phyloP scores from a whole-genome alignment of 768 basidiomycete species.

The Mycena metata region DNA sequence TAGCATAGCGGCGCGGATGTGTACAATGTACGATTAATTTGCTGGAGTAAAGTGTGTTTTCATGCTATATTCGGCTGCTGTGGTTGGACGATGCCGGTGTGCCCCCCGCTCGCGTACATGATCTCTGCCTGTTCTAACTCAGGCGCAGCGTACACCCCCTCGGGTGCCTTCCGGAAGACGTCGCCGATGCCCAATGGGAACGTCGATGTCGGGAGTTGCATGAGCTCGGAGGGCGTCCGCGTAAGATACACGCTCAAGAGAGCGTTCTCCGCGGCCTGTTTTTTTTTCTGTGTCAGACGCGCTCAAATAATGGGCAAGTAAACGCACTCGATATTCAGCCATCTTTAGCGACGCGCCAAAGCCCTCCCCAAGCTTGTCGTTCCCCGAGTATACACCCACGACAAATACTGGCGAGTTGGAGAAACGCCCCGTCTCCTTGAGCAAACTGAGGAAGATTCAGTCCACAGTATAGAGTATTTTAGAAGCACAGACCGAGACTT shows the following conservation, averaged over 20 bases:
- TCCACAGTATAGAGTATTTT: background rate
- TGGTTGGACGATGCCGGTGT: slow-evolving; percentile 51
- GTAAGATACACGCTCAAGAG: slow-evolving; percentile 88
- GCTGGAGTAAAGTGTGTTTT: slow-evolving; percentile 18
- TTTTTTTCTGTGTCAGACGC: background rate
- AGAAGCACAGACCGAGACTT: slow-evolving; percentile 69
- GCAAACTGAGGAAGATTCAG: slow-evolving; percentile 64
- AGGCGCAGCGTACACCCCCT: slow-evolving; percentile 65
- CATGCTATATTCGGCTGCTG: slow-evolving; percentile 29
- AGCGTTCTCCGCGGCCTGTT: slow-evolving; percentile 88
- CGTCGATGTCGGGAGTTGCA: slow-evolving; percentile 81
- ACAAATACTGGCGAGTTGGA: slow-evolving; percentile 94
- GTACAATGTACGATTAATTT: slow-evolving; percentile 30
- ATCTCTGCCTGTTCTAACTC: slow-evolving; percentile 74
- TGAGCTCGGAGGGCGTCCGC: slow-evolving; percentile 73
- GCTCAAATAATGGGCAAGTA: slow-evolving; percentile 16
- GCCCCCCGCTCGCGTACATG: slow-evolving; percentile 77
- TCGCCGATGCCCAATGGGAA: slow-evolving; percentile 71
- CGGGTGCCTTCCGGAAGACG: slow-evolving; percentile 63
- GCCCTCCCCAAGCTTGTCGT: slow-evolving; percentile 91
- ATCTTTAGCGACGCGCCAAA: slow-evolving; percentile 94
- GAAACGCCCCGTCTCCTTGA: slow-evolving; percentile 94
- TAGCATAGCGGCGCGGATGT: slow-evolving; percentile 45
- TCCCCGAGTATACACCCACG: slow-evolving; percentile 92
- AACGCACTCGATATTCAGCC: slow-evolving; percentile 88